Evolutionary conservation across 2,329 filamentous ascomycete species (phyloP), one percentile per base, ranked within the genome.

Genomic region (Fusarium paranaense): DNA sequence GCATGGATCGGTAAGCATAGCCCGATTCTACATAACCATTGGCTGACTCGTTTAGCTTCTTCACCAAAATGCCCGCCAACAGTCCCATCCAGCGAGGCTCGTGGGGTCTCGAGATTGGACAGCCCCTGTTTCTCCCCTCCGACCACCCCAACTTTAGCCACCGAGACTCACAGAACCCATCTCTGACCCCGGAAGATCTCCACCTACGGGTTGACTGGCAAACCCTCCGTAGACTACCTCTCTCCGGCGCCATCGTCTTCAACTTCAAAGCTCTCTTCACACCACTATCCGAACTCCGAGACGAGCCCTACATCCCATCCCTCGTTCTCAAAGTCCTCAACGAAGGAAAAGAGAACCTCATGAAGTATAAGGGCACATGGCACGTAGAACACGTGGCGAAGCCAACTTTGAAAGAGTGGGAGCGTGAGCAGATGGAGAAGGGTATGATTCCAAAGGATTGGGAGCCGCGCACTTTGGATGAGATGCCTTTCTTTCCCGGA

Each of bases 241-340:
- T 97, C 0, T 95, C 92, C 0, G 94, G 90, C 0, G 92, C 89
- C 0, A 85, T 97, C 2, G 89, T 95, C 0, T 97, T 97, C 85
- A 97, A 97, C 81, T 97, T 96, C 88, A 97, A 96, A 79, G 94
- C 93, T 0, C 82, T 97, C 0, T 97, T 97, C 82, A 97, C 94
- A 0, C 93, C 93, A 0, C 81, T 97, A 0, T 80, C 86, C 0
- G 90, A 93, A 72, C 91, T 97, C 66, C 85, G 89, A 3, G 86
- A 93, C 66, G 95, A 97, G 80, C 89, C 93, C 0, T 93, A 90
- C 56, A 84, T 97, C 0, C 95, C 95, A 0, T 89, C 88, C 0
- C 80, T 97, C 6, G 62, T 95, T 2, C 81, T 90, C 3, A 93
- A 92, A 82, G 84, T 97, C 1, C 76, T 96, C n/a, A 88, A 85